Conservation (phyloP, 257 asterid species). For the Eucommia ulmoides region DNA sequence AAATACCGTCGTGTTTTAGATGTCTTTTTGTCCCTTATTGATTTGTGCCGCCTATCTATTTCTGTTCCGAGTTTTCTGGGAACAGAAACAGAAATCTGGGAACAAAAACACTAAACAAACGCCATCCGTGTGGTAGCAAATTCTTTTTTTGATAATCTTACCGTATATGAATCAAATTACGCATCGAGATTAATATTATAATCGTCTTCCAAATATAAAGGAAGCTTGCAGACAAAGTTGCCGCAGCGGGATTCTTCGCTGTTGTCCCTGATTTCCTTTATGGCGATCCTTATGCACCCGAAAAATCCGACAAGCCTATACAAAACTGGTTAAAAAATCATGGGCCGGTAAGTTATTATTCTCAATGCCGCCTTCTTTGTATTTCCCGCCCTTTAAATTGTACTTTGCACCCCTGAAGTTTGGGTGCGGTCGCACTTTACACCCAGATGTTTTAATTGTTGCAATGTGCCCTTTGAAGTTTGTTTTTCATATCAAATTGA, state of each 20-base stretch:
- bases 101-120: no score
- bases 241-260: slow-evolving; percentile 42
- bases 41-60: no score
- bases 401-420: no score
- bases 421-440: not conserved
- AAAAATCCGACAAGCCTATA: slow-evolving; percentile 10
- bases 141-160: not conserved
- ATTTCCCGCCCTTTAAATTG: not conserved
- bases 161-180: not conserved
- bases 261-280: slow-evolving; percentile 51
- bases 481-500: no score
- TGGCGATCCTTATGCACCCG: slow-evolving; percentile 40
- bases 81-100: no score
- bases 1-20: not conserved
- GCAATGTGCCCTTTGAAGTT: no score
- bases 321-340: slow-evolving; percentile 41
- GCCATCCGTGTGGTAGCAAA: not conserved
- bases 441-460: not conserved
- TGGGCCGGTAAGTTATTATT: slow-evolving; percentile 38
- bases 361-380: not conserved
- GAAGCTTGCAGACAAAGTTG: slow-evolving; percentile 62
- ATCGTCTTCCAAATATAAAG: slow-evolving; percentile 13
- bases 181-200: slow-evolving; percentile 1
- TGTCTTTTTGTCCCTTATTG: not conserved
- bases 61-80: no score